These are phyloP conservation scores for Crotalaria pallida DNA, from an alignment of 306 rosid species.

Conservation along the genomic window DNA sequence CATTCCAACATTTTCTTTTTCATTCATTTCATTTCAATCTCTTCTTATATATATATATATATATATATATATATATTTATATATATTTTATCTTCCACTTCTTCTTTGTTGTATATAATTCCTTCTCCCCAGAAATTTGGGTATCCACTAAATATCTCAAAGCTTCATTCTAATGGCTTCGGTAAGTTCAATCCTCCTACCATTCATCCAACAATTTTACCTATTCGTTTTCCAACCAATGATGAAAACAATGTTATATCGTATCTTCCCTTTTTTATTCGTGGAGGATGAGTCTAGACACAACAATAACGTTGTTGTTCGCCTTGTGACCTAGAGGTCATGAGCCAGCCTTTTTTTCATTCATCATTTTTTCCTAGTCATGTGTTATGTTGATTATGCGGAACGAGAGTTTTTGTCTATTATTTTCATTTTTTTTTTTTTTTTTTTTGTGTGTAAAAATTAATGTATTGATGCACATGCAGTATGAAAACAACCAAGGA, in stretches of 20 bases:
- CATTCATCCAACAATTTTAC: neutral
- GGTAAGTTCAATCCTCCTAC: conserved; percentile 18
- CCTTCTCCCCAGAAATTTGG: conserved; percentile 26
- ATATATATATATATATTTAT: no score
- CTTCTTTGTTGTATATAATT: neutral
- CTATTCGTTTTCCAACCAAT: neutral
- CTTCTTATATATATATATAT: neutral
- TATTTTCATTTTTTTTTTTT: neutral
- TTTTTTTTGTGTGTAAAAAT: neutral
- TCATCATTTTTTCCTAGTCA: neutral
- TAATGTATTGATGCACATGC: conserved; percentile 12
- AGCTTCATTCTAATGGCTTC: conserved; percentile 36
- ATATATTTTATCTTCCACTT: neutral
- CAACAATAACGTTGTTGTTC: no score
- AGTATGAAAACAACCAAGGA: conserved; percentile 40
- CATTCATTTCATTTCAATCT: conserved; percentile 3
- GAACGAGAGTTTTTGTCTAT: neutral
- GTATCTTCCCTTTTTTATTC: no score
- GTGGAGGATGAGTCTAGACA: no score
- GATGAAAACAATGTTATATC: neutral
- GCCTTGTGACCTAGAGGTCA: no score
- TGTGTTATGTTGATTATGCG: neutral
- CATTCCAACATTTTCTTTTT: neutral
- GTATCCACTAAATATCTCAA: neutral
- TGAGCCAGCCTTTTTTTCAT: neutral